phyloP scores from a whole-genome alignment of 352 stramenopile genomes.

The Phytophthora tentaculata region DNA sequence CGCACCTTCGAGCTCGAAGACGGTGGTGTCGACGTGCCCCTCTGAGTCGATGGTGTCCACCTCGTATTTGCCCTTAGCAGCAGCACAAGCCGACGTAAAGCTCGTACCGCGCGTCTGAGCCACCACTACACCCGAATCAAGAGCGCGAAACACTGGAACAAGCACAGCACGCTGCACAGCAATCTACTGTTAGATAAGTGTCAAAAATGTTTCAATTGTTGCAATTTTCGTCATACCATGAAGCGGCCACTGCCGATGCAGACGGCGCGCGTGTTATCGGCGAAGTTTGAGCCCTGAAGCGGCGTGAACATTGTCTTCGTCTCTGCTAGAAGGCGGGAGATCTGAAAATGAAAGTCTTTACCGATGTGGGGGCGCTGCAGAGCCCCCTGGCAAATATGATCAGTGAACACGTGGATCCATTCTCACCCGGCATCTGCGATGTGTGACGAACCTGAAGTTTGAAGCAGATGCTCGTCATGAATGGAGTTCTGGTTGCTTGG shows the following conservation, averaged over 20 bases:
- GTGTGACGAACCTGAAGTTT: constrained; percentile 22
- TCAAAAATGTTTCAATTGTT: too few species aligned
- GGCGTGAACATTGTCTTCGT: constrained; percentile 28
- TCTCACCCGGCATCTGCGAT: constrained; percentile 11
- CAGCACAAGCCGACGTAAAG: constrained; percentile 51
- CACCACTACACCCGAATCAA: constrained; percentile 52
- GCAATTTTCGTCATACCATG: constrained; percentile 38
- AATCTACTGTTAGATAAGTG: too few species aligned
- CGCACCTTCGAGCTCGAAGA: too few species aligned
- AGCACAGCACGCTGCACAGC: constrained; percentile 49
- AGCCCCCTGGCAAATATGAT: constrained; percentile 11
- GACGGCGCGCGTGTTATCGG: constrained; percentile 38
- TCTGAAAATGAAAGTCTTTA: constrained; percentile 7
- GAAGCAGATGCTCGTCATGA: constrained; percentile 19
- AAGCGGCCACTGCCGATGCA: constrained; percentile 83
- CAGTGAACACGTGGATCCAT: constrained; percentile 8
- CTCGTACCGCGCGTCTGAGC: constrained; percentile 61
- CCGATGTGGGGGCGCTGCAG: neutral
- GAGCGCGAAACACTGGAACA: constrained; percentile 52
- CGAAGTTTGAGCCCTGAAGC: constrained; percentile 18
- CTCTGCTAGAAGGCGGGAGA: neutral
- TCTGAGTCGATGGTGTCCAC: constrained; percentile 55
- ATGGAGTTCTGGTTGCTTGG: neutral
- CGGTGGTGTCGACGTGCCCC: too few species aligned
- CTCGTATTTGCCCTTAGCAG: constrained; percentile 55